Percentiles rank a stretch among this genome's conserved stretches.
These are phyloP conservation scores for Coemansia sp. DNA, from an alignment of 192 early-diverging fungal genomes.

Conservation along the genomic window DNA sequence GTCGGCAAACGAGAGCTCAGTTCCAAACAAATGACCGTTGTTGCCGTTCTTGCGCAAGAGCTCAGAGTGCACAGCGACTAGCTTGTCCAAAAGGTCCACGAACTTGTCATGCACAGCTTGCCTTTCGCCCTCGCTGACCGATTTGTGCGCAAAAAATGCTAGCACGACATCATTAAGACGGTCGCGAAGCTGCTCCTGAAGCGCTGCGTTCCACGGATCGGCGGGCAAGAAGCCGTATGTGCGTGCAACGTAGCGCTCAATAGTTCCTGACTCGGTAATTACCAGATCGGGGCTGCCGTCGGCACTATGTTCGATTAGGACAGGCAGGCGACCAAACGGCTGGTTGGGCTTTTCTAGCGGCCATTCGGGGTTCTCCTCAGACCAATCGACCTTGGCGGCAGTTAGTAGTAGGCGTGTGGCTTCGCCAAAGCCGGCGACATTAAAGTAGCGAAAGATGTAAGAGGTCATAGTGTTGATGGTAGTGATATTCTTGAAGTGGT, in stretches of 20 bases:
- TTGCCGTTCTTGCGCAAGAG: constrained; percentile 57
- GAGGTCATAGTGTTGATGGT: background rate
- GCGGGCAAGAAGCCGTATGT: constrained; percentile 54
- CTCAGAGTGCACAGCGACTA: constrained; percentile 39
- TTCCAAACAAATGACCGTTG: constrained; percentile 58
- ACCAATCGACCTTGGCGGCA: constrained; percentile 45
- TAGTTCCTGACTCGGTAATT: constrained; percentile 52
- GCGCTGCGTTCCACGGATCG: constrained; percentile 34
- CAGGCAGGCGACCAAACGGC: constrained; percentile 44
- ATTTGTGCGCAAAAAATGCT: background rate
- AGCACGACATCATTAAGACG: constrained; percentile 9
- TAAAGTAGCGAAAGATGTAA: constrained; percentile 45
- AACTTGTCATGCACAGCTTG: constrained; percentile 8
- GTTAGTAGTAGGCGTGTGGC: constrained; percentile 41
- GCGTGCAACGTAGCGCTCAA: constrained; percentile 60
- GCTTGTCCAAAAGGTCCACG: constrained; percentile 21
- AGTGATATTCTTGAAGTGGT: background rate
- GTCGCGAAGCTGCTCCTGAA: constrained; percentile 29
- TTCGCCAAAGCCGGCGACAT: constrained; percentile 27
- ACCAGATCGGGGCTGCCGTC: constrained; percentile 30
- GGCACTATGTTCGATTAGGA: constrained; percentile 26
- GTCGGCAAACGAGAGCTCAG: constrained; percentile 52
- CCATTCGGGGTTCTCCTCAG: constrained; percentile 35
- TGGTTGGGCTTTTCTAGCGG: constrained; percentile 32
- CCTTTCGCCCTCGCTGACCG: background rate